Conservation (phyloP, 148 eudicot species). For the Amaranthus cruentus region DNA sequence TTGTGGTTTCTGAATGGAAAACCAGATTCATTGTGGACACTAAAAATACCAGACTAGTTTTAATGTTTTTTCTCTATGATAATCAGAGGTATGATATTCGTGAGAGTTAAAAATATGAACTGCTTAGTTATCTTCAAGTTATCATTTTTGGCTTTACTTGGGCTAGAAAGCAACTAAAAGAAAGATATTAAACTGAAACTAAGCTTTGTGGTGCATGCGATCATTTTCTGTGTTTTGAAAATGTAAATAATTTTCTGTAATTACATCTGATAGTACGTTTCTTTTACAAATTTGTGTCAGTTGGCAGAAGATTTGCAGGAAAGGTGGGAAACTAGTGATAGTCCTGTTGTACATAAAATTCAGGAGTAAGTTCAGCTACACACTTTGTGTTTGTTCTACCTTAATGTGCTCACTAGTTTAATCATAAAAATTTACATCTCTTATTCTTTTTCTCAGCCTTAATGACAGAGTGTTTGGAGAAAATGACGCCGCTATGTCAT, state of each 20-base stretch:
- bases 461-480: conserved; percentile 82
- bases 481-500: conserved; percentile 65
- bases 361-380: conserved; percentile 59
- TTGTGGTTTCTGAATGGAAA: too few species aligned
- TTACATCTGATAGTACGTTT: conserved; percentile 6
- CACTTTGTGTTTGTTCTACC: not conserved
- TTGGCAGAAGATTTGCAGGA: conserved; percentile 81
- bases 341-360: conserved; percentile 86
- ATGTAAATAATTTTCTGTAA: not conserved
- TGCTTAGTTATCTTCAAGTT: not conserved
- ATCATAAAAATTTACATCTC: not conserved
- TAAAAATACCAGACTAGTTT: too few species aligned
- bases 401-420: conserved; percentile 4
- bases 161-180: not conserved
- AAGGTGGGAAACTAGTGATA: conserved; percentile 91
- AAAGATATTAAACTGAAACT: not conserved
- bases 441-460: conserved; percentile 44
- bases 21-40: too few species aligned
- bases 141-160: not conserved
- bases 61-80: too few species aligned
- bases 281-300: conserved; percentile 32
- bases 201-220: not conserved
- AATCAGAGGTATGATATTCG: not conserved
- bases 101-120: not conserved
- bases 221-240: not conserved